Conservation (phyloP, 2,329 filamentous ascomycete species). For the Aspergillus ochraceus region DNA sequence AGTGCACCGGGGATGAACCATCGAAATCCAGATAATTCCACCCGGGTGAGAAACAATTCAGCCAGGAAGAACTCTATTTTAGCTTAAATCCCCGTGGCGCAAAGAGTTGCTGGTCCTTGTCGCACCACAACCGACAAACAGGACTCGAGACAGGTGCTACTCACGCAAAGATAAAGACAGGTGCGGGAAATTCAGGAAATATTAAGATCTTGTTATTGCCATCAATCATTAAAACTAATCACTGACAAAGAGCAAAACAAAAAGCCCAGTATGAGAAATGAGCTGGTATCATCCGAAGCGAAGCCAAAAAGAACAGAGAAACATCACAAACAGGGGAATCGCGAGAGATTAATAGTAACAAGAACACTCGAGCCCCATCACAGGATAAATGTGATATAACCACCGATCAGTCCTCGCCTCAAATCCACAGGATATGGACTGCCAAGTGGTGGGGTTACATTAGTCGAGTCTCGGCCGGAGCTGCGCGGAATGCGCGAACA, state of each 20-base stretch:
- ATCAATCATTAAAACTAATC: slow-evolving; percentile 32
- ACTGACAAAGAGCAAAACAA: slow-evolving; percentile 22
- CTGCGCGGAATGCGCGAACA: slow-evolving; percentile 29
- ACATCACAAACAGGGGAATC: slow-evolving; percentile 14
- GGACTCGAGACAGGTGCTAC: neutral
- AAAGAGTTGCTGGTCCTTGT: neutral
- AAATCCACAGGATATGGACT: slow-evolving; percentile 17
- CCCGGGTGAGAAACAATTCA: neutral
- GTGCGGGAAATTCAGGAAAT: neutral
- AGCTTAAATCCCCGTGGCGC: neutral
- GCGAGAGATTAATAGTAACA: slow-evolving; percentile 15
- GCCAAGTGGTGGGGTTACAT: slow-evolving; percentile 28
- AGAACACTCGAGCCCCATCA: slow-evolving; percentile 15
- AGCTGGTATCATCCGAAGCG: slow-evolving; percentile 41
- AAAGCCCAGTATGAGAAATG: slow-evolving; percentile 33
- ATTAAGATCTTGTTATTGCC: slow-evolving; percentile 29
- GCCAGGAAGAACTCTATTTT: neutral
- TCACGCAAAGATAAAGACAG: neutral
- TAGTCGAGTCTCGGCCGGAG: slow-evolving; percentile 29
- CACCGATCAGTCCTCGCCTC: slow-evolving; percentile 3
- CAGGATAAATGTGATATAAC: slow-evolving; percentile 12
- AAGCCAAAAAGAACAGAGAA: slow-evolving; percentile 9
- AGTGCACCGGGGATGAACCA: neutral
- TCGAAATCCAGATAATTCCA: neutral
- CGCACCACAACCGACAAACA: neutral